phyloP scores from a whole-genome alignment of 2,329 filamentous ascomycete genomes.

The Magnaporthales sp. region DNA sequence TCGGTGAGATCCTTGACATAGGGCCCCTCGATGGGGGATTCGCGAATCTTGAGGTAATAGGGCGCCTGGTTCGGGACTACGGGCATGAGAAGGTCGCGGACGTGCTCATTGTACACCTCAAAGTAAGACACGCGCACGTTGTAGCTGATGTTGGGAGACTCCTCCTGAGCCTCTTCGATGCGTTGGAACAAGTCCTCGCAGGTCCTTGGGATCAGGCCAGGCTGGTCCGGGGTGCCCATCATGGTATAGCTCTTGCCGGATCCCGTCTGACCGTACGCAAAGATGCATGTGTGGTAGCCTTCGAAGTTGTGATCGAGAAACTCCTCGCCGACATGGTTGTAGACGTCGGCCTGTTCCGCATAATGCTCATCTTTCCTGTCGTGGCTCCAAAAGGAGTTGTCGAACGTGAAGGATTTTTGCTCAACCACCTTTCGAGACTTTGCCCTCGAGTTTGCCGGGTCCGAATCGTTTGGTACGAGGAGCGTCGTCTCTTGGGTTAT shows the following conservation, averaged over 20 bases:
- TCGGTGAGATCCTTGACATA: slow-evolving; percentile 97
- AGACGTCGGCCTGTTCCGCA: slow-evolving; percentile 85
- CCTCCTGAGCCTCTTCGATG: slow-evolving; percentile 67
- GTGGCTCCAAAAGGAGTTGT: slow-evolving; percentile 98
- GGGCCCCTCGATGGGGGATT: slow-evolving; percentile 88
- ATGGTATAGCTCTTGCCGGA: slow-evolving; percentile 98
- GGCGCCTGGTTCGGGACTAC: slow-evolving; percentile 61
- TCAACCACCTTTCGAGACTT: slow-evolving; percentile 69
- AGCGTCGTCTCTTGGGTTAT: slow-evolving; percentile 77
- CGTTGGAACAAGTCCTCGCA: slow-evolving; percentile 94
- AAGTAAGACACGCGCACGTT: slow-evolving; percentile 98
- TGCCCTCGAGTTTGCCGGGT: slow-evolving; percentile 44
- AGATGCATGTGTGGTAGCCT: slow-evolving; percentile 98
- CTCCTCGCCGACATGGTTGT: slow-evolving; percentile 88
- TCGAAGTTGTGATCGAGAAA: slow-evolving; percentile 99
- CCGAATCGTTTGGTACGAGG: slow-evolving; percentile 36
- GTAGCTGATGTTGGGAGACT: slow-evolving; percentile 88
- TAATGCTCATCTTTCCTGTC: slow-evolving; percentile 73
- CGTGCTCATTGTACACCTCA: slow-evolving; percentile 98
- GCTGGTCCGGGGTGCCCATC: slow-evolving; percentile 83
- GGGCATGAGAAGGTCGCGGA: slow-evolving; percentile 83
- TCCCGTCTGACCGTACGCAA: slow-evolving; percentile 95
- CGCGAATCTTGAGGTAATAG: slow-evolving; percentile 93
- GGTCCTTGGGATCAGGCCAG: slow-evolving; percentile 87
- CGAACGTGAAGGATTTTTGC: slow-evolving; percentile 89